These are phyloP conservation scores for Komagataella kurtzmanii DNA, from an alignment of 805 yeast species.

Conservation along the genomic window DNA sequence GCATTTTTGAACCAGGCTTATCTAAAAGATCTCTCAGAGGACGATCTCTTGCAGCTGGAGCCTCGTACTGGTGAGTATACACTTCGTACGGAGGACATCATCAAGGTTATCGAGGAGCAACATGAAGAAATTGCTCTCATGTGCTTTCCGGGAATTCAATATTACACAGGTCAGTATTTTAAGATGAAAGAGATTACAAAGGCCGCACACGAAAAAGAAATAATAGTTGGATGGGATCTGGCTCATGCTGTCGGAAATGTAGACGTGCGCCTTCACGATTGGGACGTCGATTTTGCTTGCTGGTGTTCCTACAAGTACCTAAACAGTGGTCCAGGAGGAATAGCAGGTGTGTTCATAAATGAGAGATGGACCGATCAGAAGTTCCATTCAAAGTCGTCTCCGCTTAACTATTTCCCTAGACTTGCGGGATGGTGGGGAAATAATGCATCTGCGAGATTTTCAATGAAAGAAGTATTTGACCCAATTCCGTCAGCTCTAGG, in stretches of 20 bases:
- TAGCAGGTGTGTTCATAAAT: slow-evolving; percentile 77
- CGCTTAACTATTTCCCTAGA: slow-evolving; percentile 37
- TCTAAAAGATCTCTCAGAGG: slow-evolving; percentile 40
- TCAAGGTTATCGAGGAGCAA: slow-evolving; percentile 37
- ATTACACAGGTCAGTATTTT: slow-evolving; percentile 82
- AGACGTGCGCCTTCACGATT: slow-evolving; percentile 61
- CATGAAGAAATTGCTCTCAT: slow-evolving; percentile 57
- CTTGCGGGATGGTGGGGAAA: slow-evolving; percentile 99
- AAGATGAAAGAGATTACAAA: slow-evolving; percentile 61
- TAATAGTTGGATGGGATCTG: slow-evolving; percentile 83
- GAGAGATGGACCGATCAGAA: slow-evolving; percentile 20
- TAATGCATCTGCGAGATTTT: slow-evolving; percentile 51
- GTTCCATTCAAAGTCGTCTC: slow-evolving; percentile 1
- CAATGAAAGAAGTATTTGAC: slow-evolving; percentile 66
- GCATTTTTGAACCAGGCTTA: slow-evolving; percentile 65
- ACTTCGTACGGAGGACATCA: slow-evolving; percentile 50
- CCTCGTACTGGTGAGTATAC: slow-evolving; percentile 47
- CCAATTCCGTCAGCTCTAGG: slow-evolving; percentile 84
- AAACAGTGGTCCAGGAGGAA: slow-evolving; percentile 89
- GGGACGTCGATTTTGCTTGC: slow-evolving; percentile 88
- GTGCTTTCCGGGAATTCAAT: slow-evolving; percentile 81
- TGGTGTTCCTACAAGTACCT: slow-evolving; percentile 92
- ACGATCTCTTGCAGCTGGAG: slow-evolving; percentile 47
- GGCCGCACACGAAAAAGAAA: slow-evolving; percentile 35
- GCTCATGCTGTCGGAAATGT: slow-evolving; percentile 94